Conservation (phyloP, 305 asterid species). For the Rubia peregrina region DNA sequence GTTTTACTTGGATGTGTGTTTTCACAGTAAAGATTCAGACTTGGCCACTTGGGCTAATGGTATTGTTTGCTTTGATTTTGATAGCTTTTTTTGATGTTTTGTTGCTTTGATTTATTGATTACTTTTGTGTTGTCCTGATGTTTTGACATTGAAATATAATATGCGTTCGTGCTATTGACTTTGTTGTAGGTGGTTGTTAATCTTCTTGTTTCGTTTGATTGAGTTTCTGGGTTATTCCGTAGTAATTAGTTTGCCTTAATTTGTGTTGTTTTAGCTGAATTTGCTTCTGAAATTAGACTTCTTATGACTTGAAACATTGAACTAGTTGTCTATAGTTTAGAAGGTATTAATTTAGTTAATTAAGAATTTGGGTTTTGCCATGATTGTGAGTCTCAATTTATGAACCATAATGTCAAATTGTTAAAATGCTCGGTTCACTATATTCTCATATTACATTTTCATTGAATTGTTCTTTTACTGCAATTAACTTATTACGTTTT, state of each 20-base stretch:
- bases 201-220: neutral
- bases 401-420: too few species aligned
- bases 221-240: constrained; percentile 1
- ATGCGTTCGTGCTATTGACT: neutral
- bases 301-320: neutral
- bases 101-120: neutral
- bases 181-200: neutral
- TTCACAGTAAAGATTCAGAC: neutral
- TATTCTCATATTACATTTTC: neutral
- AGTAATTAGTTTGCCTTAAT: neutral
- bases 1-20: constrained; percentile 7
- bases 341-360: neutral
- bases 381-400: neutral
- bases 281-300: neutral
- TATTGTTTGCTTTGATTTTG: neutral
- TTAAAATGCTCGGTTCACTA: too few species aligned
- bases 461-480: neutral
- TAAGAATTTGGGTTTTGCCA: neutral
- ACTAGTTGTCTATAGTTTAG: neutral
- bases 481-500: neutral
- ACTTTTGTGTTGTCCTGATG: neutral
- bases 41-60: neutral
- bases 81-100: neutral
- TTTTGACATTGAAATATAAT: neutral
- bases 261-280: neutral